These are phyloP conservation scores for Fimicolochytrium jonesii DNA, from an alignment of 192 early-diverging fungal species.

Conservation along the genomic window DNA sequence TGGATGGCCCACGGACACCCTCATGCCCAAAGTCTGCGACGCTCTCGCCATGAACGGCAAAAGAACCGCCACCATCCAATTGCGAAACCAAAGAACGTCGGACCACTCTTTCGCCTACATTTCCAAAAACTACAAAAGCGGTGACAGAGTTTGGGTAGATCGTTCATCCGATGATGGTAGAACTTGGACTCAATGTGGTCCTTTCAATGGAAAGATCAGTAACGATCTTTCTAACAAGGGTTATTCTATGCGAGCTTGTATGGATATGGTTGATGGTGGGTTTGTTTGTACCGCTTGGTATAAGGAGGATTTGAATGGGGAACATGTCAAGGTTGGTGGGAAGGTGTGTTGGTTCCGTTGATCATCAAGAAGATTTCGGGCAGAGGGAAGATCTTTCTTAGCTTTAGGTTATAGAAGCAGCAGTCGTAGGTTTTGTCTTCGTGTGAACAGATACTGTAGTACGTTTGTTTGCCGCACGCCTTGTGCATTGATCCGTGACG, in stretches of 20 bases:
- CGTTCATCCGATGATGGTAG: neutral
- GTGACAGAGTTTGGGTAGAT: neutral
- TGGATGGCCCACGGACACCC: too few relatives aligned
- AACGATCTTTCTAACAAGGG: neutral
- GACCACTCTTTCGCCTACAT: neutral
- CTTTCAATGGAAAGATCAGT: neutral
- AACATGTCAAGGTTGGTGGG: neutral
- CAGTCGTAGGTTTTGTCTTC: too few relatives aligned
- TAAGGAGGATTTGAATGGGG: neutral
- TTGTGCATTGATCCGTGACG: too few relatives aligned
- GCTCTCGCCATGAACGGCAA: too few relatives aligned
- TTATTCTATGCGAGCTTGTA: neutral
- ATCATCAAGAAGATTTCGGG: too few relatives aligned
- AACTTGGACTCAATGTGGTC: neutral
- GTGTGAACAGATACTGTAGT: too few relatives aligned
- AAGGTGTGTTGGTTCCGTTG: neutral
- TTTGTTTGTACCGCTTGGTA: neutral
- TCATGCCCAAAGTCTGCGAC: too few relatives aligned
- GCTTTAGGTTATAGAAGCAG: too few relatives aligned
- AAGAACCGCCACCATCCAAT: too few relatives aligned
- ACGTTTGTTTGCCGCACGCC: too few relatives aligned
- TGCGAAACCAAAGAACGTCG: neutral
- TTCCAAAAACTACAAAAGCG: neutral
- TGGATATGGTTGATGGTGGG: neutral
- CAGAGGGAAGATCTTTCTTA: too few relatives aligned